Base-by-base conservation (phyloP, 2,329 filamentous ascomycete genomes). In the Dothistroma septosporum region DNA sequence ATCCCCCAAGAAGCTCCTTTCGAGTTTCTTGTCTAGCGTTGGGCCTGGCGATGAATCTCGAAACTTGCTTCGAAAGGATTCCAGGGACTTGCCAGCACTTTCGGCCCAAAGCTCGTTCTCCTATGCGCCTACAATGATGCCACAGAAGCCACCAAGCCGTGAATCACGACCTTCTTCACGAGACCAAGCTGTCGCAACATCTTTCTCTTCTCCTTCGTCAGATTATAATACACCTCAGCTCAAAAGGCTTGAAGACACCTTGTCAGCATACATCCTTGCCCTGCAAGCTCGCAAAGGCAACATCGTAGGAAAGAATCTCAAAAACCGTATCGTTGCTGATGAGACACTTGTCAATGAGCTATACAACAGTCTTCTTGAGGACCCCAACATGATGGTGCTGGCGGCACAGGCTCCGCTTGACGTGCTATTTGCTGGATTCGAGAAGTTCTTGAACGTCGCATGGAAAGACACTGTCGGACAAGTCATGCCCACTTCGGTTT, bases 1-100 rank as follows among this genome's bases (percentile, higher is more conserved):
- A n/a, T 97, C 92, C 0, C 92, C 93, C 0, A 90, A 95, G 53
- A 97, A 97, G 74, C 82, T 96, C 70, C 80, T 97, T 16, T 95
- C 92, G 0, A 96, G 84, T 70, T 85, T 97, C 57, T 62, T 75
- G 14, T 85, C 95, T 68, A 84, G 85, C 35, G 84, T 85, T 24
- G 83, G 82, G 59, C 82, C 76, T 53, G 71, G 67, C n/a, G 66
- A 61, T 47, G 70, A 73, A 47, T 65, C 69, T 31, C 68, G 69
- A 4, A 63, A 60, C 1, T 57, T 68, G 5, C 55, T 71, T 48
- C 66, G 67, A 53, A 71, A 73, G 50, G 64, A 60, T 12, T 60
- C 58, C 2, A 55, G 41, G 16, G 58, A 72, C 28, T 61, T 71
- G 4, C 69, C 70, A 2, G 57, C 61, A 7, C 61, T 72, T 32